phyloP scores from a whole-genome alignment of 176 grass and related monocot species.

The Oryza longistaminata region DNA sequence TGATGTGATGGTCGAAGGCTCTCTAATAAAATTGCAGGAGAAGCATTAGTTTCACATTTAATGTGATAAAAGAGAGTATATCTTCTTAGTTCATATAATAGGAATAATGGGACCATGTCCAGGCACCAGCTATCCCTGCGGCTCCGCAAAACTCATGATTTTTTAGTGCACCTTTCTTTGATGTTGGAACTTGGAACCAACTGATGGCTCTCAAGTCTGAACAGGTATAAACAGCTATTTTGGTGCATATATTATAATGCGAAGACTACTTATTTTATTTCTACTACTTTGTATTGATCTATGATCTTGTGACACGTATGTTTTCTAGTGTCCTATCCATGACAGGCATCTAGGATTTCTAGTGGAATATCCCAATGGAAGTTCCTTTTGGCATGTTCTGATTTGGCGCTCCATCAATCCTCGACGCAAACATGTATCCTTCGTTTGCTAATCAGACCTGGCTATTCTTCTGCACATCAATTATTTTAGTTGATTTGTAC shows the following conservation, averaged over 20 bases:
- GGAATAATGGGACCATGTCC: background rate
- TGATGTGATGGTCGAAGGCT: background rate
- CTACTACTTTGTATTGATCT: constrained; percentile 14
- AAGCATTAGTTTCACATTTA: background rate
- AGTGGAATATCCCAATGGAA: constrained; percentile 16
- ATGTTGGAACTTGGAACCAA: constrained; percentile 38
- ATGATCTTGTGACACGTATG: constrained; percentile 14
- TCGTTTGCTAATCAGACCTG: background rate
- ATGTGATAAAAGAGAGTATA: background rate
- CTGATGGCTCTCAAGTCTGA: constrained; percentile 7
- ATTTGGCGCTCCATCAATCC: background rate
- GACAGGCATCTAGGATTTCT: background rate
- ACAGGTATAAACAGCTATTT: background rate
- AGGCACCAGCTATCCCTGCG: background rate
- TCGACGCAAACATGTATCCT: background rate
- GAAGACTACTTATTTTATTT: background rate
- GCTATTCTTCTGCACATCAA: background rate
- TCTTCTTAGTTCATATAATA: constrained; percentile 24
- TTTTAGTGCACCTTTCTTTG: background rate
- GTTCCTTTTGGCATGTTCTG: background rate
- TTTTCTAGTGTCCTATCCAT: background rate
- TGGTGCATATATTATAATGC: background rate
- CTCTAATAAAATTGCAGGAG: background rate
- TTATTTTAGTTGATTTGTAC: background rate
- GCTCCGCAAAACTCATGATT: background rate